Percentiles rank a stretch among this genome's conserved stretches.
phyloP scores from a whole-genome alignment of 169 alveolate genomes.

The Cryptosporidium viatorum region DNA sequence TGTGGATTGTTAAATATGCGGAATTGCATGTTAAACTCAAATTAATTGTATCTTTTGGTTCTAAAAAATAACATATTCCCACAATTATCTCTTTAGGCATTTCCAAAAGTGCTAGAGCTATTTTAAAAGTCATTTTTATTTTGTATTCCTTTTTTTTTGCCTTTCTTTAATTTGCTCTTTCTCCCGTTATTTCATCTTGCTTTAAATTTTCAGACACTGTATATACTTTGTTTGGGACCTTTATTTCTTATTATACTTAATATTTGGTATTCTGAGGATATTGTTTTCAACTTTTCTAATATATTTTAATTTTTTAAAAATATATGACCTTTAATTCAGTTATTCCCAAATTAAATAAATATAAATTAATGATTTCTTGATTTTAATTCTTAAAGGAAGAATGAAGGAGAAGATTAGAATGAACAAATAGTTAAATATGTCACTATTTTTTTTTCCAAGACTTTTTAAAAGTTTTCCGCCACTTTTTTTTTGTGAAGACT shows the following conservation, averaged over 20 bases:
- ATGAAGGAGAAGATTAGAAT: not conserved
- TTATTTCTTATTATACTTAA: no score
- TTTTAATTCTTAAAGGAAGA: not conserved
- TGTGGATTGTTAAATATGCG: constrained; percentile 11
- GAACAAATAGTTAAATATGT: no score
- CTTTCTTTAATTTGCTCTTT: not conserved
- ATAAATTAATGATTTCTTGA: no score
- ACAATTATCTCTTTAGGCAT: constrained; percentile 46
- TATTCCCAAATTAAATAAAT: not conserved
- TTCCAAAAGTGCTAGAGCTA: not conserved
- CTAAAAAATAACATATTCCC: constrained; percentile 36
- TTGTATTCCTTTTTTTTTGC: not conserved
- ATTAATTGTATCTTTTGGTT: constrained; percentile 28
- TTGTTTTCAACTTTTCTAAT: not conserved
- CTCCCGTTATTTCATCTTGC: not conserved
- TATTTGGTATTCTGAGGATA: not conserved
- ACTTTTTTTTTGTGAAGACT: not conserved
- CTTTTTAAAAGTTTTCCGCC: not conserved
- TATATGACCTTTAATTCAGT: not conserved
- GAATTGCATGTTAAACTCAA: constrained; percentile 40
- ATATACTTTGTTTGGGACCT: no score
- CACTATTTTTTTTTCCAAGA: not conserved
- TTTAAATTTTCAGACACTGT: no score
- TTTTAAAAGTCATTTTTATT: not conserved
- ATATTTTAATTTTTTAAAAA: no score